phyloP scores from a whole-genome alignment of 805 yeast species.

The Jamesozyma spencerorum region DNA sequence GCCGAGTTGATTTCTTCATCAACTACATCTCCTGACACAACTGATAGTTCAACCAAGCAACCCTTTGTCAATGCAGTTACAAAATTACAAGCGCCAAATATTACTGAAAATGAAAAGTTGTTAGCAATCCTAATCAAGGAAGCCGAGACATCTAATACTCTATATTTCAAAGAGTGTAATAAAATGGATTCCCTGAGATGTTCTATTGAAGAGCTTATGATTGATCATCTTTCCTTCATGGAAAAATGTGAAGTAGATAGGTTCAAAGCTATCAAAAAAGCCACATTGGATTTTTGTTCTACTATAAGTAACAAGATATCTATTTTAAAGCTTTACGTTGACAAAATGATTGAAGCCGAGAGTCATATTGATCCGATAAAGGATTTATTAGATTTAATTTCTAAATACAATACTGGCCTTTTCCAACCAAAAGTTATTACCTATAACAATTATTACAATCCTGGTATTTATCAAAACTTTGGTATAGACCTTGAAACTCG shows the following conservation, averaged over 20 bases:
- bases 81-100: constrained; percentile 9
- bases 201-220: constrained; percentile 60
- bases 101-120: constrained; percentile 34
- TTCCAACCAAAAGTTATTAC: constrained; percentile 63
- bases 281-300: constrained; percentile 61
- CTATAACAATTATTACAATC: constrained; percentile 72
- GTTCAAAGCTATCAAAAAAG: constrained; percentile 65
- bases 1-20: not conserved
- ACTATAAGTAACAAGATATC: constrained; percentile 53
- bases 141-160: constrained; percentile 46
- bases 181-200: constrained; percentile 60
- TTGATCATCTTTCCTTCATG: constrained; percentile 68
- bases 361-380: constrained; percentile 61
- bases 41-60: no score
- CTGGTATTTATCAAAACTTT: constrained; percentile 59
- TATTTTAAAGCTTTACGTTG: constrained; percentile 48
- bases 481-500: constrained; percentile 70
- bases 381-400: constrained; percentile 59
- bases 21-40: no score
- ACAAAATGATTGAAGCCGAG: constrained; percentile 53
- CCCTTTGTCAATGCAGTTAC: no score
- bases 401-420: constrained; percentile 62
- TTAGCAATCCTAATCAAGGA: constrained; percentile 46
- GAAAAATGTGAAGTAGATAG: constrained; percentile 78
- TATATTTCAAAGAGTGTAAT: constrained; percentile 45